Evolutionary conservation across 345 rosid species (phyloP).

Genomic region (Rhizophora apiculata): DNA sequence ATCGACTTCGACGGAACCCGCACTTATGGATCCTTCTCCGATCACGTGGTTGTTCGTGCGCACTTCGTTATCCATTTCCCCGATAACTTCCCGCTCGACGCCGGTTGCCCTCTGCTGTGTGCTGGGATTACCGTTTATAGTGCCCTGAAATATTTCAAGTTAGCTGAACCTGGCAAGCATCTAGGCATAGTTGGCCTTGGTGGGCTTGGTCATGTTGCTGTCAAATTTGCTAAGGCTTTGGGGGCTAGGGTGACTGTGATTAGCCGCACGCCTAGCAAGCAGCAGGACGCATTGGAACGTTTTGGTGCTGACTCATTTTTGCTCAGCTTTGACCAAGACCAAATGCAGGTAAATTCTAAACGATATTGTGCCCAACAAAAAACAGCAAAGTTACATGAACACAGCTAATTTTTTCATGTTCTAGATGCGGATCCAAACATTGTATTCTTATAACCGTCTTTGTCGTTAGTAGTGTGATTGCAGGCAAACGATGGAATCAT

Average conservation of each 20-base stretch:
- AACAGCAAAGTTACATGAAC: no score
- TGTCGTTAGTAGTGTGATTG: neutral
- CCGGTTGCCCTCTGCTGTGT: constrained; percentile 58
- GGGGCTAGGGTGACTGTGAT: constrained; percentile 64
- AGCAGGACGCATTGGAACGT: constrained; percentile 44
- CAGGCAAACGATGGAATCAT: no score
- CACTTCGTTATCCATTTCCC: constrained; percentile 46
- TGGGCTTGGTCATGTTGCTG: constrained; percentile 62
- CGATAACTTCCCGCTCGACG: constrained; percentile 41
- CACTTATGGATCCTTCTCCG: constrained; percentile 14
- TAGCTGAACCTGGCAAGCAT: constrained; percentile 43
- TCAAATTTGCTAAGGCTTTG: constrained; percentile 60
- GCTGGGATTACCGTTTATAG: constrained; percentile 76
- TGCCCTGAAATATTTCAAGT: constrained; percentile 51
- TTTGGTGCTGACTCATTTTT: constrained; percentile 58
- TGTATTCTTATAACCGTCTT: neutral
- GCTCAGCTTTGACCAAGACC: constrained; percentile 38
- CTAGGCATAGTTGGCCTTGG: constrained; percentile 71
- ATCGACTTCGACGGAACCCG: constrained; percentile 7
- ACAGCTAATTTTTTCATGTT: no score
- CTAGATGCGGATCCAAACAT: no score
- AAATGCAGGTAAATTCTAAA: constrained; percentile 37
- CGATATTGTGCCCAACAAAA: no score
- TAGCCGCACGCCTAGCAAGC: constrained; percentile 51
- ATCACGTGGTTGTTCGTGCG: constrained; percentile 43